phyloP scores from a whole-genome alignment of 805 yeast genomes.

The Saturnispora quitensis region DNA sequence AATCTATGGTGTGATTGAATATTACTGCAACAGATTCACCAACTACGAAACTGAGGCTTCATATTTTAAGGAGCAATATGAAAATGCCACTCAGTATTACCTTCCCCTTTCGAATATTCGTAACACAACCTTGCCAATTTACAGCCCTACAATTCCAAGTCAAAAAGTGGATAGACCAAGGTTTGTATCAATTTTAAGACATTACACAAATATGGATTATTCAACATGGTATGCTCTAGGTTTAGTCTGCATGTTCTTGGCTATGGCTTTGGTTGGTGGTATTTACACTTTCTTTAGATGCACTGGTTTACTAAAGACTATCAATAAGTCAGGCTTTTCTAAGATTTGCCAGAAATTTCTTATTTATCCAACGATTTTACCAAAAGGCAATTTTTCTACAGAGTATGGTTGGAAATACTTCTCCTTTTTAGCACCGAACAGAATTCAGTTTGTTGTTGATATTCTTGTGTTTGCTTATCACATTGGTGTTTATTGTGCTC shows the following conservation, averaged over 20 bases:
- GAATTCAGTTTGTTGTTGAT: slow-evolving; percentile 26
- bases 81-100: slow-evolving; percentile 21
- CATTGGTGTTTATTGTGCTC: slow-evolving; percentile 16
- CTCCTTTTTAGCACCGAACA: slow-evolving; percentile 23
- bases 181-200: not conserved
- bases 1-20: not conserved
- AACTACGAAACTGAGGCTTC: not conserved
- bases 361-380: slow-evolving; percentile 32
- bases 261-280: slow-evolving; percentile 30
- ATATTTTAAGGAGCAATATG: slow-evolving; percentile 16
- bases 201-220: not conserved
- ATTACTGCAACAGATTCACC: not conserved
- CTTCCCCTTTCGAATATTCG: not conserved
- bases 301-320: slow-evolving; percentile 23
- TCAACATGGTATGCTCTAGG: slow-evolving; percentile 27
- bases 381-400: slow-evolving; percentile 16
- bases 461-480: slow-evolving; percentile 21
- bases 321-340: slow-evolving; percentile 12
- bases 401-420: slow-evolving; percentile 15
- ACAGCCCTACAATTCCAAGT: not conserved
- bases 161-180: not conserved
- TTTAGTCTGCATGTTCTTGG: slow-evolving; percentile 32
- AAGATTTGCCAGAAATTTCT: slow-evolving; percentile 29
- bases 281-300: slow-evolving; percentile 26
- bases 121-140: not conserved